A percentile compares a stretch with the other conserved stretches of the same genome.
Conservation (phyloP, 1,139 yeast species). For the Taphrina communis region DNA sequence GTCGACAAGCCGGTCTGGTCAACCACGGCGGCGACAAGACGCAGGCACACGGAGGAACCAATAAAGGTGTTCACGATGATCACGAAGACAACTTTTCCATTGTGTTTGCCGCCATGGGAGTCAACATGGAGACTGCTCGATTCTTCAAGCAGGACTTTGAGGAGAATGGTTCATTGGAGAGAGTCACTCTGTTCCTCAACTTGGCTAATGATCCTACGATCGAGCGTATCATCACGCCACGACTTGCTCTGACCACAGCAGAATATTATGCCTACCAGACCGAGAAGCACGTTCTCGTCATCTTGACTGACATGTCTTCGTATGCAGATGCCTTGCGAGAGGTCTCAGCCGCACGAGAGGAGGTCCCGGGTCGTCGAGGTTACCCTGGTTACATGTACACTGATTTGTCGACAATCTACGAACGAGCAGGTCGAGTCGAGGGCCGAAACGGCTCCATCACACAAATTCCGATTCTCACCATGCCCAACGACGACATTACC, state of each 20-base stretch:
- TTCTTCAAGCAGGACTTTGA: slow-evolving; percentile 99
- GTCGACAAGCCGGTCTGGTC: slow-evolving; percentile 99
- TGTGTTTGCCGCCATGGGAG: slow-evolving; percentile 99
- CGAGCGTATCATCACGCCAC: slow-evolving; percentile 98
- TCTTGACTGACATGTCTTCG: slow-evolving; percentile 98
- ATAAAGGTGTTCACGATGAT: slow-evolving; percentile 99
- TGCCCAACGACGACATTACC: slow-evolving; percentile 99
- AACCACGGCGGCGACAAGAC: slow-evolving; percentile 43
- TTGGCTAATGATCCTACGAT: slow-evolving; percentile 99
- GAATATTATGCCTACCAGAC: slow-evolving; percentile 98
- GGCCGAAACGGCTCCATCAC: slow-evolving; percentile 99
- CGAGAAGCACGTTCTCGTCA: slow-evolving; percentile 97
- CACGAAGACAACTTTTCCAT: slow-evolving; percentile 99
- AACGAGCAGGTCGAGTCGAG: slow-evolving; percentile 99
- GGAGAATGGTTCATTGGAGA: slow-evolving; percentile 96
- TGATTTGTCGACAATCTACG: slow-evolving; percentile 97
- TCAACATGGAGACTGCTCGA: slow-evolving; percentile 85
- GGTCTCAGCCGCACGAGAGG: slow-evolving; percentile 99
- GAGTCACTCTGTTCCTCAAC: slow-evolving; percentile 94
- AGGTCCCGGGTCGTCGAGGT: slow-evolving; percentile 99
- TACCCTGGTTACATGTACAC: slow-evolving; percentile 99
- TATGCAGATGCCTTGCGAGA: slow-evolving; percentile 99
- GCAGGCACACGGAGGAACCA: slow-evolving; percentile 66
- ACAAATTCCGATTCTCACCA: slow-evolving; percentile 96
- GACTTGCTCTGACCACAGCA: slow-evolving; percentile 98